Base-by-base conservation (phyloP, 2,329 filamentous ascomycete species). In the Lachnellula subtilissima region DNA sequence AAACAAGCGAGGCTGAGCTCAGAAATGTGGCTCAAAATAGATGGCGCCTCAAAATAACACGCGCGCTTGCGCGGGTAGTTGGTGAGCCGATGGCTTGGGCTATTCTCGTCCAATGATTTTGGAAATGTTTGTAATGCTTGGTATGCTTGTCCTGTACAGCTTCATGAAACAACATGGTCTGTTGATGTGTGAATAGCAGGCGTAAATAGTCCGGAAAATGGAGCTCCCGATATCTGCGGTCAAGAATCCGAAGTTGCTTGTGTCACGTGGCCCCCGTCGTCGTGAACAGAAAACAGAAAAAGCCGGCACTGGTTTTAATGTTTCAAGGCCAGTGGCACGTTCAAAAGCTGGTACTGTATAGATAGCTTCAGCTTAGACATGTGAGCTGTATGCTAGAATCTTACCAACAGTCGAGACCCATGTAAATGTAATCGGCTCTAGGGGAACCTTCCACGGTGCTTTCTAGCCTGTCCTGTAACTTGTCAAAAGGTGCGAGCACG, bases 1-100 rank as follows among this genome's bases (percentile, higher is more conserved):
- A 58, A 58, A 58, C 56, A 55, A 55, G 53, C 56, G 56, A 58
- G 50, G 50, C 53, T 47, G 47, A 40, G 37, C n/a, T 19, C 17
- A 5, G 9, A 15, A 40, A 15, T 6, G n/a, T 50, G 3, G 48
- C 19, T 40, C 6, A n/a, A 53, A 55, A 58, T 58, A 53, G 56
- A 48, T 22, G 19, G 28, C 14, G 28, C 17, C 42, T 46, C 19
- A 53, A 56, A 52, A 46, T 28, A 58, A 53, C 52, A 58, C 50
- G 56, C 56, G 56, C 56, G 56, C 50, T 54, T 58, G 54, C n/a
- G 42, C 42, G 25, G 47, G 25, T 35, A n/a, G 47, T 40, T 45
- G 43, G 28, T 22, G 48, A 49, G 49, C 52, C 48, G 52, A 49
- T 48, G 55, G 43, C 28, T 12, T 22, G 1, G 23, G n/a, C 35